These are phyloP conservation scores for Aspergillus panamensis DNA, from an alignment of 495 filamentous ascomycete genomes.

Conservation along the genomic window DNA sequence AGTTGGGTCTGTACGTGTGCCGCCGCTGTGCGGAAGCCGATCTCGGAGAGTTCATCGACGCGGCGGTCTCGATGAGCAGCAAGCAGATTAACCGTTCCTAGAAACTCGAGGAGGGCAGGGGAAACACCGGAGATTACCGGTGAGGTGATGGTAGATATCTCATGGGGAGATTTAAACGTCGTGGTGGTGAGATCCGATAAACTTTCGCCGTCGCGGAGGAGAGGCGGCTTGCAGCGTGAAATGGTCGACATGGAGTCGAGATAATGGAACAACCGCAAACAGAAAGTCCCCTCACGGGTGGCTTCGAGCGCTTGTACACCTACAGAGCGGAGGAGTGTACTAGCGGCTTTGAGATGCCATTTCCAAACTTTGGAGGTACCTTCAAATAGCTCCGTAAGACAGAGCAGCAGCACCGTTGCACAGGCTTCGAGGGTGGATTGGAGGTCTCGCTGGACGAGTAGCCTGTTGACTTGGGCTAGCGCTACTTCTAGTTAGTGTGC, in stretches of 20 bases:
- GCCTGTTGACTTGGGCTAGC: constrained; percentile 22
- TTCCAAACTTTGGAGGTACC: constrained; percentile 28
- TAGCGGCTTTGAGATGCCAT: constrained; percentile 33
- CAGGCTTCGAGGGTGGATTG: constrained; percentile 26
- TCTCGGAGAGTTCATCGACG: constrained; percentile 30
- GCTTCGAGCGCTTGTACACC: constrained; percentile 12
- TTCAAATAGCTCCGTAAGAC: constrained; percentile 29
- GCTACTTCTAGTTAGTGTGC: constrained; percentile 12
- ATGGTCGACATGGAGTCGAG: constrained; percentile 34
- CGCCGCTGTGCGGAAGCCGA: constrained; percentile 30
- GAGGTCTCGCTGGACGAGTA: constrained; percentile 14
- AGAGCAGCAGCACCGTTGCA: constrained; percentile 25
- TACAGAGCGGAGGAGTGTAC: constrained; percentile 25
- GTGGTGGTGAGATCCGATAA: constrained; percentile 21
- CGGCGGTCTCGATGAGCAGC: constrained; percentile 29
- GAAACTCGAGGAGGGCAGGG: constrained; percentile 23
- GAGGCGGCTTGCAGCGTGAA: constrained; percentile 29
- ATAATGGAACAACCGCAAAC: constrained; percentile 29
- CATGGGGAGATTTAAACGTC: not conserved
- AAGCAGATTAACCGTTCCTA: constrained; percentile 30
- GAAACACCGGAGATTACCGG: constrained; percentile 25
- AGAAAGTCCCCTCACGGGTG: constrained; percentile 23
- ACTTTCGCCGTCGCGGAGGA: constrained; percentile 20
- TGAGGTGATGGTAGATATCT: not conserved
- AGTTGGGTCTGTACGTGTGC: constrained; percentile 20